Conservation (phyloP, 2,329 filamentous ascomycete species). For the Fonsecaea pugnacius region DNA sequence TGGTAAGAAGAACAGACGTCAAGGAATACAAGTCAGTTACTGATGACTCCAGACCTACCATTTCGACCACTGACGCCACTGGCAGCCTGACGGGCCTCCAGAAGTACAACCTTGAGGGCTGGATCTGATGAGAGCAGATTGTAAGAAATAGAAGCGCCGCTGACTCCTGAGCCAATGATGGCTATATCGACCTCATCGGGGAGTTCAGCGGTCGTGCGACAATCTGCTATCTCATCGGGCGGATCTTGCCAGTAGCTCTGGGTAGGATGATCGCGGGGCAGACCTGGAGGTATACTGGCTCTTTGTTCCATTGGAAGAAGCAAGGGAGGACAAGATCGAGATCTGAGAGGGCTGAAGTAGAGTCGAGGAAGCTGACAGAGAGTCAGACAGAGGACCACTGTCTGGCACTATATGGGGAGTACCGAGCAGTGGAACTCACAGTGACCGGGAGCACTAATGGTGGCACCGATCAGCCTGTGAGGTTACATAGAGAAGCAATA, state of each 20-base stretch:
- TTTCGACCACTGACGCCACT: slow-evolving; percentile 45
- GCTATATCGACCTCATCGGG: slow-evolving; percentile 41
- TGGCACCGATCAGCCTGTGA: background rate
- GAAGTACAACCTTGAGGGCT: slow-evolving; percentile 42
- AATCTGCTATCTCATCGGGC: slow-evolving; percentile 38
- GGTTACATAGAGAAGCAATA: background rate
- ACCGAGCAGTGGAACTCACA: background rate
- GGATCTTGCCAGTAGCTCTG: slow-evolving; percentile 43
- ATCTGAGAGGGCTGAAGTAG: background rate
- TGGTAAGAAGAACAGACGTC: background rate
- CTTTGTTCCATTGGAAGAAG: slow-evolving; percentile 23
- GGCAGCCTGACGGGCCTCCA: slow-evolving; percentile 48
- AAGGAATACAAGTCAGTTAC: background rate
- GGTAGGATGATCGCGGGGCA: slow-evolving; percentile 45
- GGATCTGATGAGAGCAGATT: slow-evolving; percentile 38
- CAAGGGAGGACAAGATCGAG: slow-evolving; percentile 2
- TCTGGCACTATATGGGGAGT: background rate
- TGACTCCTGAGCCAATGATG: slow-evolving; percentile 49
- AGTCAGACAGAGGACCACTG: background rate
- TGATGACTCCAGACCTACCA: slow-evolving; percentile 21
- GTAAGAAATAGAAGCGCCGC: slow-evolving; percentile 44
- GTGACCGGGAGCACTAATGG: no score
- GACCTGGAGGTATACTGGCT: slow-evolving; percentile 37
- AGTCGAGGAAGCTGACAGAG: background rate
- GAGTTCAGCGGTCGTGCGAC: slow-evolving; percentile 32